Conservation (phyloP, 352 stramenopile species). For the Hyaloperonospora arabidopsidis region DNA sequence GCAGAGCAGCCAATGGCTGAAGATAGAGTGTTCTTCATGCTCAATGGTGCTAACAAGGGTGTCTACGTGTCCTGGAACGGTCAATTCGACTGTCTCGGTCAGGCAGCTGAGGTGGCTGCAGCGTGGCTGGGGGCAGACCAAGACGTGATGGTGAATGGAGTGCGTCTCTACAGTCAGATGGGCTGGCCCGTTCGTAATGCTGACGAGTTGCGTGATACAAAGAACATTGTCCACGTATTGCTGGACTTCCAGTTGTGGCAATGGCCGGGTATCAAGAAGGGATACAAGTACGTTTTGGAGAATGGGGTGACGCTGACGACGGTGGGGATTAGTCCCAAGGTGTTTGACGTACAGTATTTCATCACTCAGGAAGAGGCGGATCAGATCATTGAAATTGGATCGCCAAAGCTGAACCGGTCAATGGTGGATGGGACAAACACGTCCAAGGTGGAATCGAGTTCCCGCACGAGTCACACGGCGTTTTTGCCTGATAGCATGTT, state of each 20-base stretch:
- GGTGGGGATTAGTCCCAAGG: constrained; percentile 57
- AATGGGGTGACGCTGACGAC: constrained; percentile 66
- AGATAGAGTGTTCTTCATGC: constrained; percentile 76
- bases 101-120: constrained; percentile 40
- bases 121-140: constrained; percentile 56
- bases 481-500: constrained; percentile 63
- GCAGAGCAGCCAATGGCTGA: constrained; percentile 14
- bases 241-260: constrained; percentile 81
- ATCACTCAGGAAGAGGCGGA: constrained; percentile 51
- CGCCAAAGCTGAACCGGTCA: constrained; percentile 47
- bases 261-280: constrained; percentile 76
- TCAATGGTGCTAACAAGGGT: constrained; percentile 75
- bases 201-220: constrained; percentile 38
- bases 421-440: constrained; percentile 63
- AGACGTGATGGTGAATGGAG: constrained; percentile 57
- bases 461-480: constrained; percentile 74
- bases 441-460: constrained; percentile 48
- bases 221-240: constrained; percentile 65
- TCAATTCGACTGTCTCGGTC: constrained; percentile 49
- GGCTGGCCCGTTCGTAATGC: constrained; percentile 45
- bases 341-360: constrained; percentile 68
- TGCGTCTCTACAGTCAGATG: constrained; percentile 69
- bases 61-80: constrained; percentile 77
- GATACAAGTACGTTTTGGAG: constrained; percentile 64
- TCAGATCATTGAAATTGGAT: constrained; percentile 46